These are phyloP conservation scores for Sporobolomyces phaffii DNA, from an alignment of 768 basidiomycete species.

Conservation along the genomic window DNA sequence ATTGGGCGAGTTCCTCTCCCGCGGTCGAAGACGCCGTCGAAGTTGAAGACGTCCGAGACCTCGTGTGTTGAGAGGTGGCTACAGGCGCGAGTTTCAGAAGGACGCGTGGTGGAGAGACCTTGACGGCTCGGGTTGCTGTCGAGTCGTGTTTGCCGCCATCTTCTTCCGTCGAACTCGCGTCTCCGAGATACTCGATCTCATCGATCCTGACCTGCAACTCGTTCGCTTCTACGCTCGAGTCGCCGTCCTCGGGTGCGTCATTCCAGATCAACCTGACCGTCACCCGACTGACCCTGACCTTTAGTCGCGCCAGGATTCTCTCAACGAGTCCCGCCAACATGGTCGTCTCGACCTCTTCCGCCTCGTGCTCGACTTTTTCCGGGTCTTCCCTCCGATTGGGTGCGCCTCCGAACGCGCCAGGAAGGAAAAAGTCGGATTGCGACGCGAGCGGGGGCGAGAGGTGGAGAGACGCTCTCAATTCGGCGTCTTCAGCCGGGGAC, in stretches of 20 bases:
- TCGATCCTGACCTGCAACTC: slow-evolving; percentile 14
- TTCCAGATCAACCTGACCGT: slow-evolving; percentile 36
- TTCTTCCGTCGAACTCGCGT: background rate
- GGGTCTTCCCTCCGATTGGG: background rate
- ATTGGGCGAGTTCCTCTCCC: background rate
- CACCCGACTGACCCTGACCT: slow-evolving; percentile 44
- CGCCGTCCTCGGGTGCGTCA: slow-evolving; percentile 2
- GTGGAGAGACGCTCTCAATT: slow-evolving; percentile 64
- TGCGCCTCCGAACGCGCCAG: slow-evolving; percentile 27
- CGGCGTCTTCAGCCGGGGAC: slow-evolving; percentile 62
- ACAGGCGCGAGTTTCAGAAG: background rate
- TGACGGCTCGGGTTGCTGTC: background rate
- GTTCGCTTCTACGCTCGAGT: background rate
- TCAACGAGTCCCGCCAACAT: slow-evolving; percentile 47
- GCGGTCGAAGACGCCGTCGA: background rate
- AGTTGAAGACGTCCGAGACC: background rate
- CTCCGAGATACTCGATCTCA: slow-evolving; percentile 10
- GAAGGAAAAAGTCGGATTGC: slow-evolving; percentile 45
- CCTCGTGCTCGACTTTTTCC: slow-evolving; percentile 23
- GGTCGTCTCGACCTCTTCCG: slow-evolving; percentile 42
- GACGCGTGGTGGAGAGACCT: slow-evolving; percentile 10
- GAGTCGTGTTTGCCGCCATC: no score
- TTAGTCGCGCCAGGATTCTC: slow-evolving; percentile 45
- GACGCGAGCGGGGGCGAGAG: slow-evolving; percentile 48
- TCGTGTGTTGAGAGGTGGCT: background rate